Percentiles rank a stretch among this genome's conserved stretches.
phyloP scores from a whole-genome alignment of 495 filamentous ascomycete genomes.

The Trypethelium eluteriae region DNA sequence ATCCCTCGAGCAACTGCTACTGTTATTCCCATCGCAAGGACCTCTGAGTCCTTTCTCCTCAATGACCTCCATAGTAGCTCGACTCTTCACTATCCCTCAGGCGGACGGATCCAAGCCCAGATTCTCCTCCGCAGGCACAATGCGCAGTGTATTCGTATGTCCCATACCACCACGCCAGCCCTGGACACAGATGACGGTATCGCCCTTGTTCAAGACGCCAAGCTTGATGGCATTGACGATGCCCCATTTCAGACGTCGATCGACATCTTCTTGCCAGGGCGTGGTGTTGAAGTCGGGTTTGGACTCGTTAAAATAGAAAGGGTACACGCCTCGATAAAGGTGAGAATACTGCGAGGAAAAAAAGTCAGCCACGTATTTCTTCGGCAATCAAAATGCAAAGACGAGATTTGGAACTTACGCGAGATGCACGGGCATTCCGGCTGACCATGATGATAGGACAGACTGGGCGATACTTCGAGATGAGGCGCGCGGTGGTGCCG shows the following conservation, averaged over 20 bases:
- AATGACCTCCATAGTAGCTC: not conserved
- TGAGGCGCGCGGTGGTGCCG: constrained; percentile 81
- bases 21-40: not conserved
- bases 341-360: constrained; percentile 61
- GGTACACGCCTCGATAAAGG: constrained; percentile 95
- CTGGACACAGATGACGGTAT: constrained; percentile 88
- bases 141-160: constrained; percentile 79
- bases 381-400: too few species aligned
- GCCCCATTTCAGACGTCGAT: constrained; percentile 92
- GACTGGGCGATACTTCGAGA: constrained; percentile 96
- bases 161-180: constrained; percentile 97
- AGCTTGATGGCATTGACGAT: constrained; percentile 76
- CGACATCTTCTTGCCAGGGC: constrained; percentile 98
- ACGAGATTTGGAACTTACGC: constrained; percentile 28
- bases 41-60: not conserved
- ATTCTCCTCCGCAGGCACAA: constrained; percentile 38
- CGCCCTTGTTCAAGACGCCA: constrained; percentile 71
- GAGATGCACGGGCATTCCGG: constrained; percentile 68
- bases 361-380: not conserved
- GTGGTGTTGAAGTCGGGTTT: constrained; percentile 86
- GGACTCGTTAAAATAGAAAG: constrained; percentile 82
- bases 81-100: constrained; percentile 15
- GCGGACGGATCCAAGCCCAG: constrained; percentile 36
- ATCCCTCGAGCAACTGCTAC: not conserved
- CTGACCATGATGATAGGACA: constrained; percentile 99